Base-by-base conservation (phyloP, 2,329 filamentous ascomycete species). In the Penicillium sp. region DNA sequence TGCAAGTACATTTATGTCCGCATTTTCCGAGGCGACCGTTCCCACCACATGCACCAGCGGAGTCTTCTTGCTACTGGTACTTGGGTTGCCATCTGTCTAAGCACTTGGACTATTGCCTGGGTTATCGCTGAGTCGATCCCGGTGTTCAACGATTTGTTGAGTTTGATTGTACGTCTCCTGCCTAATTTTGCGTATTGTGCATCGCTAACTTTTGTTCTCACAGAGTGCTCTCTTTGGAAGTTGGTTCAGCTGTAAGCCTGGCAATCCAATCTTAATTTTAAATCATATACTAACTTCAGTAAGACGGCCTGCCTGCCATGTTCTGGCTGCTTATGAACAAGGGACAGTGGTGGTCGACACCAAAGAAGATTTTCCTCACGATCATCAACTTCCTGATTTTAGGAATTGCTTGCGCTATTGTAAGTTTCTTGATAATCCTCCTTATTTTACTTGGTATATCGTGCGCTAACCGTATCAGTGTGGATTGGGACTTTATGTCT, bases 61-160 rank as follows among this genome's bases (percentile, higher is more conserved):
- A 84, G 77, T 39, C 72, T 74, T 50, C 58, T 78, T 0, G 81
- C 82, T 16, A 82, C 80, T 56, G 68, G 78, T 1, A 79, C 79
- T 14, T 90, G 87, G 88, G 64, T 84, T 16, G 78, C 62, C 3
- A 82, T 90, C 22, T 80, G 82, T 3, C 66, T 79, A 1, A 70
- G 66, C 13, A 72, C 84, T 14, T 90, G 86, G 83, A 66, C 82
- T 5, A 59, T 87, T 21, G 84, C 85, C 1, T 88, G 84, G 78
- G 67, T 90, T 54, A 85, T 90, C 55, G 86, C 87, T 7, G 84
- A 88, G 71, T 84, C 84, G 0, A 85, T 90, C 5, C 88, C 88
- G 1, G 82, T 84, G 52, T 90, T 90, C 75, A 84, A 84, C 65
- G 79, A 84, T 48, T 73, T 90, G 19, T 74, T 90, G 39, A 84